These are phyloP conservation scores for Pinus taeda DNA, from an alignment of 75 land plant species.

Conservation along the genomic window DNA sequence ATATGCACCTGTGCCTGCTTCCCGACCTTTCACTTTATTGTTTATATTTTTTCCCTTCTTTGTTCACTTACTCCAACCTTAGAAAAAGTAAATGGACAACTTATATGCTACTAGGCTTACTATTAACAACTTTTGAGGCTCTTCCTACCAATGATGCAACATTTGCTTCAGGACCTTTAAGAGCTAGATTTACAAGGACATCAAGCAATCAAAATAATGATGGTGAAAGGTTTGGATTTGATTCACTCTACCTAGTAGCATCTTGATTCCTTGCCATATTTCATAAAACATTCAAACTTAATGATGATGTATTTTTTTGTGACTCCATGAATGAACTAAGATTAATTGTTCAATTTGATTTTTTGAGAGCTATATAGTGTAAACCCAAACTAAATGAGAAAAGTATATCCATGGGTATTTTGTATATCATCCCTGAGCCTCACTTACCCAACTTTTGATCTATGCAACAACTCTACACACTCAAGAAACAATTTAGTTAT, in stretches of 20 bases:
- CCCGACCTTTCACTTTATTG: slow-evolving; percentile 78
- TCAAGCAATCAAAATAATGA: slow-evolving; percentile 81
- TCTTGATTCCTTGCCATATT: background rate
- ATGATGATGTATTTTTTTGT: background rate
- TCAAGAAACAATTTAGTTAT: slow-evolving; percentile 86
- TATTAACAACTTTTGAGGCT: slow-evolving; percentile 22
- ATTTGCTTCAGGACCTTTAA: slow-evolving; percentile 62
- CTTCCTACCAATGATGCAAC: slow-evolving; percentile 18
- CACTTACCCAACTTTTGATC: slow-evolving; percentile 81
- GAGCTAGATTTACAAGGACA: slow-evolving; percentile 83
- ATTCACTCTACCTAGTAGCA: slow-evolving; percentile 9
- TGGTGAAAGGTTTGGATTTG: slow-evolving; percentile 39
- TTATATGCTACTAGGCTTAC: slow-evolving; percentile 34
- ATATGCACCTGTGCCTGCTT: no score
- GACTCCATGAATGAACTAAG: slow-evolving; percentile 1
- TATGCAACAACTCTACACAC: slow-evolving; percentile 82
- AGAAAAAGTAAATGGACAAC: slow-evolving; percentile 39
- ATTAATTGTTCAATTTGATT: slow-evolving; percentile 20
- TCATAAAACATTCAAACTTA: slow-evolving; percentile 16
- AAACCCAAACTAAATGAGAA: slow-evolving; percentile 81
- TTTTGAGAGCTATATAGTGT: slow-evolving; percentile 34
- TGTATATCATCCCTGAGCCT: slow-evolving; percentile 88
- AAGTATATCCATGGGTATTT: slow-evolving; percentile 97
- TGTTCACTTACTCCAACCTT: slow-evolving; percentile 40
- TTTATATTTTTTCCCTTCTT: slow-evolving; percentile 59